phyloP scores from a whole-genome alignment of 2,329 filamentous ascomycete species.

The Penicillium griseofulvum region DNA sequence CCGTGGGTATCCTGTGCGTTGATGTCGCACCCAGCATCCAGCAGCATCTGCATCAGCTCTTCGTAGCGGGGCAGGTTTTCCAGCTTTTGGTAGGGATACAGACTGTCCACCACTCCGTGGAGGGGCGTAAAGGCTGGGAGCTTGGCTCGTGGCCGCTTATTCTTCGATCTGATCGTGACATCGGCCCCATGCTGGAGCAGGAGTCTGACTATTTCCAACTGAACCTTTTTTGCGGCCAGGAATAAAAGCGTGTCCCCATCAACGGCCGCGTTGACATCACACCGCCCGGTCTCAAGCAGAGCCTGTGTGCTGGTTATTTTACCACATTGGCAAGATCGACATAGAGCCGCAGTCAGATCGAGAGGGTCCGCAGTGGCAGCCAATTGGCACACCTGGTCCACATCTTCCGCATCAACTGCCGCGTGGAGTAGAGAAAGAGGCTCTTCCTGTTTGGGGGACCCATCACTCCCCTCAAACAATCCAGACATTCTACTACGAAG shows the following conservation, averaged over 20 bases:
- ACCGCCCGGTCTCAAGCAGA: conserved; percentile 1
- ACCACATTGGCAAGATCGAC: conserved; percentile 3
- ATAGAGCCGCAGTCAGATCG: conserved; percentile 8
- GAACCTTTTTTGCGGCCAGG: background rate
- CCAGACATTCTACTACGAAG: background rate
- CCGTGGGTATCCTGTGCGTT: conserved; percentile 7
- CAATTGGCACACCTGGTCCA: conserved; percentile 6
- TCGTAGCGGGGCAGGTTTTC: background rate
- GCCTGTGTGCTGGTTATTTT: background rate
- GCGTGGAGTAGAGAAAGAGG: background rate
- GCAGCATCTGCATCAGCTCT: conserved; percentile 1
- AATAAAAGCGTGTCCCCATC: conserved; percentile 12
- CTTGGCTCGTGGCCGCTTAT: background rate
- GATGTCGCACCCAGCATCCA: conserved; percentile 12
- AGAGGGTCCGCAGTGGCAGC: background rate
- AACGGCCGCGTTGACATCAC: conserved; percentile 8
- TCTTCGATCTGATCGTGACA: background rate
- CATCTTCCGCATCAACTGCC: conserved; percentile 4
- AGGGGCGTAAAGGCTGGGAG: background rate
- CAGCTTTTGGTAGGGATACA: background rate
- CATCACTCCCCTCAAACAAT: background rate
- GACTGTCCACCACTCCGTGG: background rate
- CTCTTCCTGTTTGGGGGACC: background rate
- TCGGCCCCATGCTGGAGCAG: conserved; percentile 14
- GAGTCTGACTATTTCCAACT: conserved; percentile 2